Base-by-base conservation (phyloP, 768 basidiomycete genomes). In the Neoboletus magnificus region DNA sequence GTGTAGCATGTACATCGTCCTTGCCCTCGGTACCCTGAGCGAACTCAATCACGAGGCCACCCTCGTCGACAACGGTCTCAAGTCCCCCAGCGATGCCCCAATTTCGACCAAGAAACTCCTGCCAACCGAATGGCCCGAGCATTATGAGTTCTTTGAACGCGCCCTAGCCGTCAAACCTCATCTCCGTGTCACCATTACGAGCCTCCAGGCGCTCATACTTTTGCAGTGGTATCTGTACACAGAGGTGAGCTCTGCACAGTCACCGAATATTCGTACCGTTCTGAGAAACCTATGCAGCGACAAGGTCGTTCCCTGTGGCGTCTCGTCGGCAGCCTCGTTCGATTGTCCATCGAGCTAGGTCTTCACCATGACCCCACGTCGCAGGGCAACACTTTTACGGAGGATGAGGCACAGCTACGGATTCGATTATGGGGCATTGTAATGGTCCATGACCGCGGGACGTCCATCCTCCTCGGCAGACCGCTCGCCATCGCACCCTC, bases 261-360 rank as follows among this genome's bases (percentile, higher is more conserved):
- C 12, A 30, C 30, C 11, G 57, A 18, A 25, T 18, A n/a, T 33
- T 23, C 13, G 9, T 40, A 35, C 30, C 47, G 20, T 57, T 18
- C 62, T 64, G 50, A 55, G 41, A 43, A 41, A 53, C 45, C 39
- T 46, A 22, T 60, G 33, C 63, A 93, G 91, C 84, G 91, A 61
- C 90, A 91, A 80, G 91, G 91, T n/a, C 83, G 90, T 59, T 87
- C 89, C 1, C 75, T 93, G 3, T 93, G 91, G 91, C 87, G 91
- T 50, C 82, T 93, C 16, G 90, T 91, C 50, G 91, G 91, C 29
- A 89, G 86, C 57, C 80, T 93, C 37, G 89, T 93, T 27, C 85
- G 91, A 5, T 78, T 93, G 12, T 81, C 88, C 16, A 84, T 92
- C 60, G 91, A 93, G 71, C 79, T 93, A 3, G 91, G 91, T 25